phyloP scores from a whole-genome alignment of 106 monocot species.

The Platanthera guangdongensis region DNA sequence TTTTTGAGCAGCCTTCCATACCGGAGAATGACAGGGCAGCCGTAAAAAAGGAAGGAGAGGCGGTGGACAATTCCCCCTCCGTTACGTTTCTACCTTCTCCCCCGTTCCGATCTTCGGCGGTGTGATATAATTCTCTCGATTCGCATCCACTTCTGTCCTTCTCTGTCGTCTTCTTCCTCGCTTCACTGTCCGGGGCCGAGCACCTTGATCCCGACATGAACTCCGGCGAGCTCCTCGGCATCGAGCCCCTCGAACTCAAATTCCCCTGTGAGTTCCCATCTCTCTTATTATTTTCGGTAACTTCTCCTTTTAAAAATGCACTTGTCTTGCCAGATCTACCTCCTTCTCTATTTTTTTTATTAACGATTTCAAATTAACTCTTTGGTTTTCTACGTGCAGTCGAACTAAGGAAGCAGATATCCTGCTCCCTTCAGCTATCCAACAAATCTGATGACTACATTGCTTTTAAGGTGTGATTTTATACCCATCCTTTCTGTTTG shows the following conservation, averaged over 20 bases:
- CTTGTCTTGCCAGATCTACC: background rate
- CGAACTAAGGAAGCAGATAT: slow-evolving; percentile 70
- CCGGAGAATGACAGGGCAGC: too few species aligned
- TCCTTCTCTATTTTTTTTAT: background rate
- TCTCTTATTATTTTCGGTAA: background rate
- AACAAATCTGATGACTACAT: slow-evolving; percentile 58
- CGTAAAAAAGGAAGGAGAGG: too few species aligned
- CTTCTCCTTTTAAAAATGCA: background rate
- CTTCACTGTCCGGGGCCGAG: too few species aligned
- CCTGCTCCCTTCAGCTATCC: slow-evolving; percentile 52
- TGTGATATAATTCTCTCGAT: too few species aligned
- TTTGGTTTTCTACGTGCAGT: slow-evolving; percentile 29
- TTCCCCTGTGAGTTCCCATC: slow-evolving; percentile 14
- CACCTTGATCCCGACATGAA: slow-evolving; percentile 15
- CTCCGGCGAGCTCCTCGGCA: slow-evolving; percentile 23
- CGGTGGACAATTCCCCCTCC: too few species aligned
- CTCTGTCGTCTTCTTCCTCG: too few species aligned
- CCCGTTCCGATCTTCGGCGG: too few species aligned
- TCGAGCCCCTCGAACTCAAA: slow-evolving; percentile 22
- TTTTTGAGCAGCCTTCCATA: too few species aligned
- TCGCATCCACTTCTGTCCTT: too few species aligned
- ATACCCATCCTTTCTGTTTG: too few species aligned
- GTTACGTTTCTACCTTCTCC: too few species aligned
- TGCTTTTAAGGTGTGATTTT: slow-evolving; percentile 51
- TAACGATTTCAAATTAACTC: slow-evolving; percentile 4